phyloP scores from a whole-genome alignment of 495 filamentous ascomycete species.

The Aspergillus diversus region DNA sequence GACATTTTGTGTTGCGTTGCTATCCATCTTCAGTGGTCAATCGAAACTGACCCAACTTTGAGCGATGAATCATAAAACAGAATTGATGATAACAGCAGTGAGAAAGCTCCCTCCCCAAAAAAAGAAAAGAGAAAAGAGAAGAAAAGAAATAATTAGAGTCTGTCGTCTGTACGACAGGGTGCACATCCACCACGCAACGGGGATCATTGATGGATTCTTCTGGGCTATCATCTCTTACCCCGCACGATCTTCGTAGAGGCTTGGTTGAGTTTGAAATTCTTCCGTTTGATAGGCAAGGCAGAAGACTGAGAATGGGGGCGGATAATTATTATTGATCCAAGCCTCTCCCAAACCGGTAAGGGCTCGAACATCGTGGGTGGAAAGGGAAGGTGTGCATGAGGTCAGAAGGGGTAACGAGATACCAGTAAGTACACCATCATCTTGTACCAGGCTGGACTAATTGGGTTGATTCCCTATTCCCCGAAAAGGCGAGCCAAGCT shows the following conservation, averaged over 20 bases:
- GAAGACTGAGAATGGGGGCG: not conserved
- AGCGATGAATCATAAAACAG: not conserved
- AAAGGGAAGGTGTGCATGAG: not conserved
- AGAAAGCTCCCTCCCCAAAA: not conserved
- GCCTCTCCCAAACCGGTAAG: not conserved
- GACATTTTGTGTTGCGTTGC: too few species aligned
- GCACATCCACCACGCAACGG: not conserved
- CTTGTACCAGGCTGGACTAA: not conserved
- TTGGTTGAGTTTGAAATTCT: conserved; percentile 15
- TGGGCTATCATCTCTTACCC: conserved; percentile 15
- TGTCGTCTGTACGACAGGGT: not conserved
- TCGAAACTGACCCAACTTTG: too few species aligned
- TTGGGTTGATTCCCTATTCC: conserved; percentile 3
- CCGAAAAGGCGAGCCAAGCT: not conserved
- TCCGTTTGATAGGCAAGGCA: conserved; percentile 11
- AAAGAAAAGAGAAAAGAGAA: not conserved
- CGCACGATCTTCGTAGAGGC: conserved; percentile 25
- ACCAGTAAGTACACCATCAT: not conserved
- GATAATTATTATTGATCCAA: not conserved
- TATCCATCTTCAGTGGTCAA: too few species aligned
- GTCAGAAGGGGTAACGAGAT: not conserved
- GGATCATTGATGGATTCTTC: not conserved
- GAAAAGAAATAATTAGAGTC: not conserved
- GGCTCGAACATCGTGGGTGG: not conserved
- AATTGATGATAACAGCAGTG: not conserved